Base-by-base conservation (phyloP, 345 rosid species). In the Trapa incisa region DNA sequence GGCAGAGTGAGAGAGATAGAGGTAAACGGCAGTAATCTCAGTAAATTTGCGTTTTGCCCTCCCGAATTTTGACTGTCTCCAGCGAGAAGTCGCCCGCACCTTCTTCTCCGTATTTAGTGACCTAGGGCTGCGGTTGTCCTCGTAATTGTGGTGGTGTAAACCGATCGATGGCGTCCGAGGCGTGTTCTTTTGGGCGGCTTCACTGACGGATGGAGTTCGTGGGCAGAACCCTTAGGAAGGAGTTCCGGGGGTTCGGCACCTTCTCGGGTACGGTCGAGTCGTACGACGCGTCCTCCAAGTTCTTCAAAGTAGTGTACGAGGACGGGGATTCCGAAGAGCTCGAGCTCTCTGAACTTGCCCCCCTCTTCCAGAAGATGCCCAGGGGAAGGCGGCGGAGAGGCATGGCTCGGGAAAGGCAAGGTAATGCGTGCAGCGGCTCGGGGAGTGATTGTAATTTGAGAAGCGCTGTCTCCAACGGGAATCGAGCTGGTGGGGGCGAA, bases 251-350 rank as follows among this genome's bases (percentile, higher is more conserved):
- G 38, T n/a, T 71, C 37, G 84, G 86, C 61, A 47, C 74, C 43
- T 75, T 64, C 70, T 71, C 84, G 0, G 95, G 91, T 5, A 73
- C 77, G 36, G 85, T 86, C 17, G 77, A 79, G 72, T 87, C 96
- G 36, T 83, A 75, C 78, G 84, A 87, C 81, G 68, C 74, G 33
- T 75, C 79, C 2, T 72, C 88, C 43, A 85, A 85, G n/a, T 76
- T 79, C 43, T 83, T 80, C 73, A 74, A 75, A 82, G 81, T 87
- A 86, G 76, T 76, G 45, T 87, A 84, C 73, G 85, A 78, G 69
- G 89, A 78, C 71, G 96, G 92, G 2, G 69, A 76, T 77, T 74
- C 82, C 52, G 95, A 92, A 86, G 81, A 83, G 76, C 78, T 86
- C 53, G 79, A 69, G 35, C 70, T 81, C 67, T 64, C 68, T 8